Percentiles rank a stretch among this genome's conserved stretches.
Evolutionary conservation across 306 rosid genomes (phyloP).

Genomic region (apple (Malus domestica)): ASM211411v1 NC_041803.1:960001-960500

Average conservation of each 20-base stretch:
- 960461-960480: not conserved
- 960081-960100: constrained; percentile 14
- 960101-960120: constrained; percentile 63
- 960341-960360: constrained; percentile 58
- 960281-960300: constrained; percentile 54
- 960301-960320: constrained; percentile 58
- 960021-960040: not conserved
- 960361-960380: constrained; percentile 65
- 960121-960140: constrained; percentile 60
- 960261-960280: constrained; percentile 58
- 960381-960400: constrained; percentile 31
- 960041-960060: not conserved
- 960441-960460: not conserved
- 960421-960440: not conserved
- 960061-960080: constrained; percentile 10
- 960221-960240: constrained; percentile 51
- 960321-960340: constrained; percentile 58
- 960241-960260: constrained; percentile 55
- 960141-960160: constrained; percentile 61
- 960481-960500: not conserved
- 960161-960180: constrained; percentile 65
- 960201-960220: constrained; percentile 58
- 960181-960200: constrained; percentile 61
- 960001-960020: constrained; percentile 47
- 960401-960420: too few relatives aligned